Conservation (phyloP, 2,329 filamentous ascomycete species). For the Ustilaginoidea virens region DNA sequence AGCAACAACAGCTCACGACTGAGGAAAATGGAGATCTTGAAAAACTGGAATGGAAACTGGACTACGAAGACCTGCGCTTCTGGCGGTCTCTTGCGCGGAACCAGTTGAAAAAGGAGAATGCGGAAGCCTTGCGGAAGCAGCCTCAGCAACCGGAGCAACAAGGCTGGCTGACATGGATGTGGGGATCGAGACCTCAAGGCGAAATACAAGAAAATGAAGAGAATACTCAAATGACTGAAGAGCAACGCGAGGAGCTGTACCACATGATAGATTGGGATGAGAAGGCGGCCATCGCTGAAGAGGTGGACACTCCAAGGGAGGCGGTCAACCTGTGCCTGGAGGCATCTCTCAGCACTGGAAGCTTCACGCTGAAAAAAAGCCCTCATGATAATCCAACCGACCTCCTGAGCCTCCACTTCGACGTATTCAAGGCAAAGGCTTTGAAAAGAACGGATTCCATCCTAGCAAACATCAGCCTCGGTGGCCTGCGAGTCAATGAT, state of each 20-base stretch:
- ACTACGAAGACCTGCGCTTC: constrained; percentile 91
- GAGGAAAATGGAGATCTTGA: constrained; percentile 60
- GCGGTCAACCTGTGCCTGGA: constrained; percentile 88
- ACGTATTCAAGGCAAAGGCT: constrained; percentile 82
- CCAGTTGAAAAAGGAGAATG: constrained; percentile 87
- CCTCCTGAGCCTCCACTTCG: constrained; percentile 82
- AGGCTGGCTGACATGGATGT: constrained; percentile 84
- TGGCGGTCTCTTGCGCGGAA: constrained; percentile 92
- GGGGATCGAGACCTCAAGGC: constrained; percentile 59
- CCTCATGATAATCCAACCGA: constrained; percentile 47
- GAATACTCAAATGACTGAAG: constrained; percentile 79
- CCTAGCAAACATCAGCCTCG: constrained; percentile 75
- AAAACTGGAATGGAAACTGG: constrained; percentile 70
- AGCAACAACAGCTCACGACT: constrained; percentile 52
- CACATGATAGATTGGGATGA: constrained; percentile 98
- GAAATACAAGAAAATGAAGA: constrained; percentile 46
- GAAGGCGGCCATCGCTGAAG: constrained; percentile 75
- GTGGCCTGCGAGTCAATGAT: constrained; percentile 86
- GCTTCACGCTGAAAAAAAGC: constrained; percentile 82
- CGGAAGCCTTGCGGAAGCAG: constrained; percentile 61
- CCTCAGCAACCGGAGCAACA: constrained; percentile 48
- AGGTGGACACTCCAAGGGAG: constrained; percentile 79
- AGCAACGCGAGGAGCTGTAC: constrained; percentile 92
- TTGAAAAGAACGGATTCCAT: constrained; percentile 84
- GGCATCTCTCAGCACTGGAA: constrained; percentile 84